Conservation (phyloP, 2,329 filamentous ascomycete genomes). For the Aspergillus japonicus region DNA sequence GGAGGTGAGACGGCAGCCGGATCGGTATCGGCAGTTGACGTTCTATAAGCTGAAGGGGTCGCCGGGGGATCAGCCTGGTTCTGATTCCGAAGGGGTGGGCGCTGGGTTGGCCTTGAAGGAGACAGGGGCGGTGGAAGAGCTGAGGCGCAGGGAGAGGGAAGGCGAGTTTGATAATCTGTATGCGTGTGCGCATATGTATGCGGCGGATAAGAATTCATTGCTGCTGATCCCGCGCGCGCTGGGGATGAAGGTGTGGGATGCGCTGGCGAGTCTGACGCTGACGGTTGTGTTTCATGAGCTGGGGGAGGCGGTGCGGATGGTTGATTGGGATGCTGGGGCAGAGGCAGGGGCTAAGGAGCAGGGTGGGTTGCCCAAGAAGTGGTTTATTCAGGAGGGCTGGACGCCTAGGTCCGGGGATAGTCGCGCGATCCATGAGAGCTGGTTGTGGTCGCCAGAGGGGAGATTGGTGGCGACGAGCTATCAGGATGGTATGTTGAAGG, state of each 20-base stretch:
- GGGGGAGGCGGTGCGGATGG: slow-evolving; percentile 42
- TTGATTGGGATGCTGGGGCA: slow-evolving; percentile 32
- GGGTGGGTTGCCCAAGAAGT: slow-evolving; percentile 33
- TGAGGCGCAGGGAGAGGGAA: slow-evolving; percentile 24
- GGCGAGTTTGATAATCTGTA: slow-evolving; percentile 53
- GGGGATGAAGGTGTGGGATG: slow-evolving; percentile 40
- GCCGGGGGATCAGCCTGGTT: slow-evolving; percentile 28
- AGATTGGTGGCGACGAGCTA: slow-evolving; percentile 48
- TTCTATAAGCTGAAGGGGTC: slow-evolving; percentile 49
- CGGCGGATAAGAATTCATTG: slow-evolving; percentile 56
- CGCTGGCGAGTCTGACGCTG: slow-evolving; percentile 50
- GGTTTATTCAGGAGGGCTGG: slow-evolving; percentile 53
- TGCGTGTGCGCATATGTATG: slow-evolving; percentile 58
- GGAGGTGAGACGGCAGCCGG: slow-evolving; percentile 28
- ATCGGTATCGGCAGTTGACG: slow-evolving; percentile 44
- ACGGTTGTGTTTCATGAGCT: slow-evolving; percentile 50
- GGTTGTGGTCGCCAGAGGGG: slow-evolving; percentile 46
- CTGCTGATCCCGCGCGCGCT: slow-evolving; percentile 53
- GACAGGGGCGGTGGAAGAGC: slow-evolving; percentile 7
- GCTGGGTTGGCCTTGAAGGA: too few species aligned
- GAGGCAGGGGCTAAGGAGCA: slow-evolving; percentile 11
- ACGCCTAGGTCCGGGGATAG: slow-evolving; percentile 47
- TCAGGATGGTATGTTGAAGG: slow-evolving; percentile 51
- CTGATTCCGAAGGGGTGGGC: too few species aligned
- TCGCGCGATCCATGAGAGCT: slow-evolving; percentile 48